These are phyloP conservation scores for Basipetospora chlamydospora DNA, from an alignment of 2,329 filamentous ascomycete genomes.

Conservation along the genomic window DNA sequence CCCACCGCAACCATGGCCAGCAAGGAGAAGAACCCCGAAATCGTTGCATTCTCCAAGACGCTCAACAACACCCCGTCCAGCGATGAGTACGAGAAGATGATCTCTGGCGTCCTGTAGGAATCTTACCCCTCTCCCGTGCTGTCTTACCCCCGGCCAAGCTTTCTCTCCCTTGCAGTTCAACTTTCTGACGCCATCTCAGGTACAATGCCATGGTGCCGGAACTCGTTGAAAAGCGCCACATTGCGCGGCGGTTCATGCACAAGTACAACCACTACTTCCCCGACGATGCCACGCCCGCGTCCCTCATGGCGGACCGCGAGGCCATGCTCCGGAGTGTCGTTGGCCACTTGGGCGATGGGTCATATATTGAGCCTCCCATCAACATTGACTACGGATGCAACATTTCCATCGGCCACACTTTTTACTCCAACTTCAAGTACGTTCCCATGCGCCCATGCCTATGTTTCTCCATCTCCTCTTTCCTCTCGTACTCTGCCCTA, in stretches of 20 bases:
- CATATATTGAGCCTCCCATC: slow-evolving; percentile 46
- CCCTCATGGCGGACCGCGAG: slow-evolving; percentile 24
- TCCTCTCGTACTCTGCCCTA: too few species aligned
- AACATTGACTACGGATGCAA: slow-evolving; percentile 53
- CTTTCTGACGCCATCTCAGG: too few species aligned
- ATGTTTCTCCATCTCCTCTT: too few species aligned
- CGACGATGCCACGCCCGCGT: slow-evolving; percentile 25
- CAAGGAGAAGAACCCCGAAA: slow-evolving; percentile 22
- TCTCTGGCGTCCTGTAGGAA: slow-evolving; percentile 44
- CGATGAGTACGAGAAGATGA: slow-evolving; percentile 50
- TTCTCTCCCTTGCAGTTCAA: not conserved
- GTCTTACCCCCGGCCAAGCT: not conserved
- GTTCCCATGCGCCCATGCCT: not conserved
- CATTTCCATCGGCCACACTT: slow-evolving; percentile 43
- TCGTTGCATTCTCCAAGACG: slow-evolving; percentile 29
- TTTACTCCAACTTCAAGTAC: slow-evolving; percentile 41
- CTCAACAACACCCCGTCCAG: slow-evolving; percentile 38
- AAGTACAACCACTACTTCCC: slow-evolving; percentile 45
- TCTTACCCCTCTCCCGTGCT: not conserved
- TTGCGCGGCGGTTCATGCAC: slow-evolving; percentile 38
- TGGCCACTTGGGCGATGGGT: slow-evolving; percentile 32
- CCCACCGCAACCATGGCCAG: slow-evolving; percentile 15
- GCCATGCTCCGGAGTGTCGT: slow-evolving; percentile 34
- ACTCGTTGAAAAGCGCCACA: slow-evolving; percentile 34
- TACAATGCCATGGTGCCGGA: slow-evolving; percentile 35